Conservation (phyloP, 2,329 filamentous ascomycete genomes). For the Ustulina deusta region DNA sequence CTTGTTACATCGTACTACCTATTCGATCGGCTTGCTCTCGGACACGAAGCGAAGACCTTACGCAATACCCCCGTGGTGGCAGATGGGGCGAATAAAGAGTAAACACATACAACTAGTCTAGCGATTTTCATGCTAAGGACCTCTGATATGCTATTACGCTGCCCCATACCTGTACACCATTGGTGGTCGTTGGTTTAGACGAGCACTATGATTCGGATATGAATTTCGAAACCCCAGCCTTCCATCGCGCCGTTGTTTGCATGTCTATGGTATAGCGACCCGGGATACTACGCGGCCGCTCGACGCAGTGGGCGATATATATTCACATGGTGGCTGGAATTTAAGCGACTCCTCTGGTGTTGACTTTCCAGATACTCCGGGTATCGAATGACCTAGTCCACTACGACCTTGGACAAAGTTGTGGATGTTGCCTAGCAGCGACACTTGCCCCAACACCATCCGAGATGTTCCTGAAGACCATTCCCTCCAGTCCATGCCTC, state of each 20-base stretch:
- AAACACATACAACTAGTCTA: not conserved
- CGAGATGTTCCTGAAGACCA: not conserved
- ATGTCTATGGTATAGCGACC: not conserved
- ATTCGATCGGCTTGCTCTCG: slow-evolving; percentile 56
- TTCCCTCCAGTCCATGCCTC: not conserved
- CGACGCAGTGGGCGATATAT: not conserved
- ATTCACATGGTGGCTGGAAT: not conserved
- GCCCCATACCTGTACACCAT: not conserved
- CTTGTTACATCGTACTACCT: slow-evolving; percentile 67
- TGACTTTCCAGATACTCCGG: not conserved
- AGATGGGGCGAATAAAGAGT: slow-evolving; percentile 13
- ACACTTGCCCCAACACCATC: not conserved
- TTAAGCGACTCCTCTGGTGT: not conserved
- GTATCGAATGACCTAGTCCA: not conserved
- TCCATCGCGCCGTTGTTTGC: not conserved
- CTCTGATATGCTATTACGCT: not conserved
- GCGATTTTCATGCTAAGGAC: not conserved
- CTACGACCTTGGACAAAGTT: not conserved
- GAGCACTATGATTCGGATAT: too few species aligned
- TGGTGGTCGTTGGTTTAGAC: not conserved
- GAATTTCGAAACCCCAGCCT: not conserved
- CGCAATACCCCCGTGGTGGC: not conserved
- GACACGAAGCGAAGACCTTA: slow-evolving; percentile 42
- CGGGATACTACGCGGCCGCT: not conserved
- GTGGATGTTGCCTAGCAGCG: not conserved